Evolutionary conservation across 495 filamentous ascomycete species (phyloP), one percentile per base, ranked within the genome.

Genomic region (Parachaetomium inaequale): DNA sequence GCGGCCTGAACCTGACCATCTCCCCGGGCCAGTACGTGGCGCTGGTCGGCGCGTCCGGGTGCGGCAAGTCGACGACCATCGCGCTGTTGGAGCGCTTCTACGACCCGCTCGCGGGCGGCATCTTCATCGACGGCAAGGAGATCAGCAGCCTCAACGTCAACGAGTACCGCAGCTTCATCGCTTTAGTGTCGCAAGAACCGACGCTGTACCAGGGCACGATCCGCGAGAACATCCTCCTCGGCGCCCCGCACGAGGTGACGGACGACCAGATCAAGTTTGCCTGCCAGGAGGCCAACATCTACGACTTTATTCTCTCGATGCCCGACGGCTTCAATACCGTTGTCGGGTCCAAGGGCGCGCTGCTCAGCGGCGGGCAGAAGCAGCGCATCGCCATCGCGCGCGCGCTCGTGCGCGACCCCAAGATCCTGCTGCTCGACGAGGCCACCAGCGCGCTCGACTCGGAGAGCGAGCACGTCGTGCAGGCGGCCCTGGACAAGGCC

Each of bases 331-430:
- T 86, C 66, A 74, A 81, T 55, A 91, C 88, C 0, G 67, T 78
- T 7, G 85, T 88, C 36, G 89, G 90, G 0, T 82, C 81, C 21
- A 84, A 84, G 65, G 88, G 89, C 6, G 79, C 83, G 15, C 78
- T 84, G 54, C 81, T 96, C 49, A 88, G 85, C 2, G 91, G 91
- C 14, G 91, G 91, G 0, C 91, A 96, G 74, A 87, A 87, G 70
- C 91, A 94, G 72, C 82, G 91, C 26, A 76, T 96, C 34, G 84
- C 88, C 0, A 89, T 96, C 57, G 91, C 91, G 5, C 81, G 91
- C 25, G 90, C 91, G 0, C 79, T 94, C 19, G 79, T 94, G 10
- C 85, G 91, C 21, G 81, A 86, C 36, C 91, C 91, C 19, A 80
- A 82, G 59, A 74, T 94, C 36, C 68, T 96, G 64, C 75, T 96